Percentiles rank a stretch among this genome's conserved stretches.
Evolutionary conservation across 83 land plant species (phyloP).

Genomic region (Picea mariana): DNA sequence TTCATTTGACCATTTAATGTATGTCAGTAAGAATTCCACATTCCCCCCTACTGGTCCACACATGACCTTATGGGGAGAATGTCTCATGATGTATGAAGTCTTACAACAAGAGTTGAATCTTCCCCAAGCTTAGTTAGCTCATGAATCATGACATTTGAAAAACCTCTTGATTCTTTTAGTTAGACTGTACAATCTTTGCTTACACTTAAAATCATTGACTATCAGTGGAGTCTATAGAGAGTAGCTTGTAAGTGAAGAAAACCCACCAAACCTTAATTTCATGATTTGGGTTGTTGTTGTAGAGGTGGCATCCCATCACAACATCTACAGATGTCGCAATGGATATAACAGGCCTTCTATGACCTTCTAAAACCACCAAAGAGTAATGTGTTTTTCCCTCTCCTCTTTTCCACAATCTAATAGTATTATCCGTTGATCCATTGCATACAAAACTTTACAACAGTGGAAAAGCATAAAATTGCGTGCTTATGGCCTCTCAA

Average conservation of each 20-base stretch:
- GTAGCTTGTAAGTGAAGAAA: neutral
- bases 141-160: too few species aligned
- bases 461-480: constrained; percentile 35
- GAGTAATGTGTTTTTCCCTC: constrained; percentile 19
- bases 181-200: too few species aligned
- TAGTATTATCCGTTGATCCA: constrained; percentile 61
- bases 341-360: constrained; percentile 36
- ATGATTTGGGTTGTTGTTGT: constrained; percentile 27
- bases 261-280: constrained; percentile 43
- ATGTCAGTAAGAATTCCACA: too few species aligned
- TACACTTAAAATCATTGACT: too few species aligned
- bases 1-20: too few species aligned
- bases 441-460: constrained; percentile 37
- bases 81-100: too few species aligned
- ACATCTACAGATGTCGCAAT: neutral
- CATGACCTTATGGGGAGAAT: too few species aligned
- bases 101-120: too few species aligned
- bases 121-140: too few species aligned
- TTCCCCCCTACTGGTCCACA: too few species aligned
- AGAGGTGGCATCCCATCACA: neutral
- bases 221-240: too few species aligned
- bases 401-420: constrained; percentile 51
- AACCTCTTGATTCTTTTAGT: too few species aligned
- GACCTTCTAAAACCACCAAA: constrained; percentile 39
- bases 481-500: constrained; percentile 54